phyloP scores from a whole-genome alignment of 1,284 basidiomycete genomes.

The Cryptococcus deneoformans region DNA sequence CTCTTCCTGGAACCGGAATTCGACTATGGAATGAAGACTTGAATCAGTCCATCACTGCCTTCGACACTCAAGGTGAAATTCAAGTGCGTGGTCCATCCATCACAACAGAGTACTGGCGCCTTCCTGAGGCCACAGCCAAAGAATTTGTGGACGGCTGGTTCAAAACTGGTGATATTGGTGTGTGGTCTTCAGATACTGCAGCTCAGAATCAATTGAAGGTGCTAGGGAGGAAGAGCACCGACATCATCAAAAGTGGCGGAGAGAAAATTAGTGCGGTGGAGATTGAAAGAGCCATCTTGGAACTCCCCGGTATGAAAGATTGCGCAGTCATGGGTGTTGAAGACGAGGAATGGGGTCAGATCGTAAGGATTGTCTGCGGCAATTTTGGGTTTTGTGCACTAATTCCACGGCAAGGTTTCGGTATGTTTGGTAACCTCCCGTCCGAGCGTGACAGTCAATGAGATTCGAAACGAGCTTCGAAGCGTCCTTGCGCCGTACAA shows the following conservation, averaged over 20 bases:
- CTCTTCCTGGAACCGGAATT: constrained; percentile 35
- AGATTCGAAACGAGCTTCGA: constrained; percentile 25
- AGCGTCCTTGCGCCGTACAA: constrained; percentile 38
- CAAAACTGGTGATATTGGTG: constrained; percentile 46
- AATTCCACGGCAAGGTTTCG: constrained; percentile 13
- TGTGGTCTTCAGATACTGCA: constrained; percentile 19
- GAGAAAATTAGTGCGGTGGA: constrained; percentile 47
- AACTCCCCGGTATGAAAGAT: constrained; percentile 38
- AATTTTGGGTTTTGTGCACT: not conserved
- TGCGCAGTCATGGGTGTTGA: constrained; percentile 43
- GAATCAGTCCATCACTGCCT: constrained; percentile 10
- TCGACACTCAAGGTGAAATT: constrained; percentile 36
- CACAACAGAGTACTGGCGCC: constrained; percentile 43
- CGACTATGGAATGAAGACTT: constrained; percentile 34
- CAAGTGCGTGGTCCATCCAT: constrained; percentile 38
- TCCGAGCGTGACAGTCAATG: constrained; percentile 12
- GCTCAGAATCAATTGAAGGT: constrained; percentile 31
- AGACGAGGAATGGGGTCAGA: constrained; percentile 44
- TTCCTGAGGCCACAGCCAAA: constrained; percentile 34
- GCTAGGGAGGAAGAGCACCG: constrained; percentile 34
- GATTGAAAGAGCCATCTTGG: constrained; percentile 41
- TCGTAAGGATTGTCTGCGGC: constrained; percentile 21
- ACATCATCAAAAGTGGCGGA: constrained; percentile 44
- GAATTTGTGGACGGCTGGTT: constrained; percentile 45
- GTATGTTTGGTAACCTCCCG: constrained; percentile 27